Evolutionary conservation across 176 grass and related monocot species (phyloP), one percentile per base, ranked within the genome.

Genomic region (Stipa capillata): DNA sequence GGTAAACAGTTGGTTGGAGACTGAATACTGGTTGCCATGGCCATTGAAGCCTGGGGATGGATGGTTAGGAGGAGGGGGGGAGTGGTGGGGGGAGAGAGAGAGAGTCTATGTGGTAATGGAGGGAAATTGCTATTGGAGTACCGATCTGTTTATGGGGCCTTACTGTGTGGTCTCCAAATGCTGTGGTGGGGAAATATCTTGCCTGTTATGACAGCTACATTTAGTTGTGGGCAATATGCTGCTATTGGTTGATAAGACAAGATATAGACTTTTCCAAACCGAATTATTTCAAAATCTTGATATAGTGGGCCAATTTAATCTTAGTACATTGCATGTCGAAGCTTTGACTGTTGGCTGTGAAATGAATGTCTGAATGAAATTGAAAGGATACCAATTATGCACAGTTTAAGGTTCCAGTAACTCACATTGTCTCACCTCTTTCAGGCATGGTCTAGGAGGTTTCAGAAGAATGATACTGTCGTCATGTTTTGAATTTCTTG

Each of bases 161-260:
- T 74, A 84, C n/a, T 89, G 82, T 76, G 87, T 89, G 87, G 76
- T 85, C 82, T 63, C 76, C 36, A 84, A 31, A 53, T 74, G 81
- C 41, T 79, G 60, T 41, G 69, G 60, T 71, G 15, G 41, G 41
- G 62, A 69, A 64, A 73, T 83, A 84, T 80, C 68, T 79, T 73
- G 59, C 83, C 50, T 84, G 59, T 60, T 78, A 43, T 41, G 59
- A 55, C 58, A 83, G 67, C 40, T 31, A 25, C 52, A 69, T 75
- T 16, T 69, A 36, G 8, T 52, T 74, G 58, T 87, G 54, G 89
- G 31, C 56, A 42, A n/a, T 47, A 87, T 73, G 77, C 65, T 89
- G 40, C 43, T 63, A 48, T 76, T 76, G 17, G 63, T 31, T 56
- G 70, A 55, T 49, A 72, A 33, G 44, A 80, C 29, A 72, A 33